These are phyloP conservation scores for Neohortaea acidophila DNA, from an alignment of 495 filamentous ascomycete species.

Conservation along the genomic window DNA sequence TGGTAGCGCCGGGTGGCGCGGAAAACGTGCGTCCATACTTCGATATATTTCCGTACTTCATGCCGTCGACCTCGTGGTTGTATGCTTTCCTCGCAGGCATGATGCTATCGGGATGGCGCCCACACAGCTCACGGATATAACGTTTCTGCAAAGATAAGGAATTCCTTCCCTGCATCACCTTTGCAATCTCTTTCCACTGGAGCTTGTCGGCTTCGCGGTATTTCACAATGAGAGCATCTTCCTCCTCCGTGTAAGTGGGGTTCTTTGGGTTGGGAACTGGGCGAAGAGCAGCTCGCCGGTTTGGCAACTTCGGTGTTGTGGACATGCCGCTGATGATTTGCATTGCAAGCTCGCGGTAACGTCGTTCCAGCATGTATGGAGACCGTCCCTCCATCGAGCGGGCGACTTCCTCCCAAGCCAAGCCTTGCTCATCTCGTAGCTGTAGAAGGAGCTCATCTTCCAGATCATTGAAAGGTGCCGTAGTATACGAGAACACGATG, in stretches of 20 bases:
- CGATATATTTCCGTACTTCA: neutral
- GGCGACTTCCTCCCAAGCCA: slow-evolving; percentile 10
- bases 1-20: neutral
- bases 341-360: slow-evolving; percentile 7
- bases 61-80: neutral
- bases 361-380: slow-evolving; percentile 1
- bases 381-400: slow-evolving; percentile 3
- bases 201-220: slow-evolving; percentile 16
- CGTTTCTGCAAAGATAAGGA: slow-evolving; percentile 16
- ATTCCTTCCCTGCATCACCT: slow-evolving; percentile 7
- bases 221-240: slow-evolving; percentile 10
- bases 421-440: slow-evolving; percentile 10
- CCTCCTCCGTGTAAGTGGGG: slow-evolving; percentile 4
- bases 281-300: neutral
- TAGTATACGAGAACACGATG: neutral
- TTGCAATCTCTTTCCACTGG: slow-evolving; percentile 8
- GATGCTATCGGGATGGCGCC: no score
- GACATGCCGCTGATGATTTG: slow-evolving; percentile 1
- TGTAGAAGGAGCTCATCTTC: slow-evolving; percentile 14
- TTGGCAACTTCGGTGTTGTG: neutral
- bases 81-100: neutral
- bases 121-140: slow-evolving; percentile 14
- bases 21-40: neutral
- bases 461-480: slow-evolving; percentile 2
- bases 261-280: no score